Evolutionary conservation across 805 yeast genomes (phyloP).

Genomic region (Henningerozyma blattae): DNA sequence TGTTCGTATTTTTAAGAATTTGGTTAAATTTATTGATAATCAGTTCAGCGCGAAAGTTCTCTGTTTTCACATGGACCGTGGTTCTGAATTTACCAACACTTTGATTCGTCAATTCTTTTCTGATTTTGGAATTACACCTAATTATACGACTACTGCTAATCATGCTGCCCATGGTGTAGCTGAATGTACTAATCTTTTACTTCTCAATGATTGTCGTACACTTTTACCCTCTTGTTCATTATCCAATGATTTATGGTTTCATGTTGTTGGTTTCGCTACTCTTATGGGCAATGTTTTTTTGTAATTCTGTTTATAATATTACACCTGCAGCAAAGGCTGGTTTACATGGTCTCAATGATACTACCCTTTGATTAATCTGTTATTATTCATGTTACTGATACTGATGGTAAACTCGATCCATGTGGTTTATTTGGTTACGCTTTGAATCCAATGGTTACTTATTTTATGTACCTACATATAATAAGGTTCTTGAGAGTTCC

Average conservation of each 20-base stretch:
- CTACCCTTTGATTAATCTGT: slow-evolving; percentile 6
- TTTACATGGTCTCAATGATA: too few species aligned
- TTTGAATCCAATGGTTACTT: slow-evolving; percentile 3
- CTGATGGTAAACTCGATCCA: not conserved
- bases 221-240: slow-evolving; percentile 1
- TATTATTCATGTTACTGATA: slow-evolving; percentile 1
- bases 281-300: slow-evolving; percentile 2
- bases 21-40: not conserved
- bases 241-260: slow-evolving; percentile 6
- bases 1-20: not conserved
- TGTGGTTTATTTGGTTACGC: slow-evolving; percentile 2
- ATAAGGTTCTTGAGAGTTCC: slow-evolving; percentile 1
- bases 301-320: not conserved
- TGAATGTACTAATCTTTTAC: slow-evolving; percentile 5
- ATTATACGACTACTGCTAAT: slow-evolving; percentile 6
- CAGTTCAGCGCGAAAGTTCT: slow-evolving; percentile 1
- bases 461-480: slow-evolving; percentile 1
- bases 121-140: slow-evolving; percentile 2
- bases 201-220: slow-evolving; percentile 8
- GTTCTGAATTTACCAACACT: slow-evolving; percentile 5
- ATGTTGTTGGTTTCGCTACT: slow-evolving; percentile 5
- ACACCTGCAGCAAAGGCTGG: too few species aligned
- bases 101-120: not conserved
- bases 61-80: slow-evolving; percentile 4
- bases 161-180: slow-evolving; percentile 6